Base-by-base conservation (phyloP, 2,329 filamentous ascomycete genomes). In the Hymenoscyphus fructigenus region DNA sequence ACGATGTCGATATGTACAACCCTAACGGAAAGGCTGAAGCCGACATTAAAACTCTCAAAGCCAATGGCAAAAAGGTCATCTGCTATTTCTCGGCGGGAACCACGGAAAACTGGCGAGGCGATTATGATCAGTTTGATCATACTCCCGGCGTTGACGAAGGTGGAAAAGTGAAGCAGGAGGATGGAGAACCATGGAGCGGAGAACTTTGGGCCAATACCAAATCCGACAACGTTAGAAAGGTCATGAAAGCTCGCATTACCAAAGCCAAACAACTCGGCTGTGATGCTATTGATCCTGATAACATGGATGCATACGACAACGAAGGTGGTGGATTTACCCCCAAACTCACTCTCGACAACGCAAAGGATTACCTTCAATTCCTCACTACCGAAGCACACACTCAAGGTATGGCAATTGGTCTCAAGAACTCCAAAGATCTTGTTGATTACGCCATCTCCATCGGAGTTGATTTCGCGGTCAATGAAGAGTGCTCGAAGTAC, bases 51-150 rank as follows among this genome's bases (percentile, higher is more conserved):
- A 73, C 75, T 4, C 76, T 88, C 15, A 82, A 86, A 53, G 66
- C 67, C 2, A 72, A 80, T 38, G 83, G 82, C 6, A 84, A 84
- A 72, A 85, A 84, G 66, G 84, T 91, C 63, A 87, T 91, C 65
- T 92, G 89, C 79, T 91, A 92, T 77, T 91, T 91, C 78, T 88
- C 85, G 60, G 88, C 87, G 0, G 89, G 89, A 1, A 88, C 85
- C 6, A 91, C 83, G 70, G 89, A 91, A 75, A 73, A 85, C 61
- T 85, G 82, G 78, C 82, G 88, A 3, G 76, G 80, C 0, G 89
- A 91, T 73, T 53, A 50, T 7, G 75, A 50, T 68, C 70, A 84
- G 4, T 91, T 91, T 71, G 73, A 78, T 9, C 60, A 76, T n/a
- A 41, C 29, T 29, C 15, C n/a, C 20, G 38, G 38, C 10, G 57